phyloP scores from a whole-genome alignment of 352 stramenopile genomes.

The Globisporangium barbulae region DNA sequence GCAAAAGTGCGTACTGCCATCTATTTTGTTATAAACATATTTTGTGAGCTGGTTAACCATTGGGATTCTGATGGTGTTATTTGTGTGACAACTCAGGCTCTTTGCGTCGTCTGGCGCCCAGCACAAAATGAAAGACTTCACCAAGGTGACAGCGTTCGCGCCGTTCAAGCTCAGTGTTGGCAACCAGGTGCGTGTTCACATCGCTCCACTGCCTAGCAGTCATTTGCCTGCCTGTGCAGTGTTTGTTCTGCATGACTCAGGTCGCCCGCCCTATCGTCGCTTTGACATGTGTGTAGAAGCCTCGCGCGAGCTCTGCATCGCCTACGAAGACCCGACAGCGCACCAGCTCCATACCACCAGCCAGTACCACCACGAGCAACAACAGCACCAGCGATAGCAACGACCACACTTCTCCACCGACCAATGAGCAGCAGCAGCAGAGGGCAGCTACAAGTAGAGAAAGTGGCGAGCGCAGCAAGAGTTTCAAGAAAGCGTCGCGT shows the following conservation, averaged over 20 bases:
- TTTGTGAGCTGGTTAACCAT: background rate
- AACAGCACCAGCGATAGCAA: background rate
- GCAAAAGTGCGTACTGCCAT: slow-evolving; percentile 29
- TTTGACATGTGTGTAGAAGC: slow-evolving; percentile 1
- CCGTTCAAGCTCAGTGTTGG: slow-evolving; percentile 64
- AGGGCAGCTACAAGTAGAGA: background rate
- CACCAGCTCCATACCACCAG: background rate
- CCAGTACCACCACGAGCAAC: background rate
- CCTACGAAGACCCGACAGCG: slow-evolving; percentile 5
- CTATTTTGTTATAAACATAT: background rate
- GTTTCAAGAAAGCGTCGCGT: background rate
- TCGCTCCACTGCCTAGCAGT: background rate
- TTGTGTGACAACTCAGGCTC: slow-evolving; percentile 24
- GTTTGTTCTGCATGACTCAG: background rate
- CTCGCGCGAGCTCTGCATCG: slow-evolving; percentile 9
- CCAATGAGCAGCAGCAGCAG: background rate
- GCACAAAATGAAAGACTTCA: slow-evolving; percentile 48
- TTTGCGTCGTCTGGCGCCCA: slow-evolving; percentile 12
- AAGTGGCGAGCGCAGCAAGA: background rate
- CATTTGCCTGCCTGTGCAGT: background rate
- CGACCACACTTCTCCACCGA: background rate
- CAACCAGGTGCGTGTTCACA: slow-evolving; percentile 33
- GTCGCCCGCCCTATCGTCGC: background rate
- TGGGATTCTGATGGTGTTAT: background rate
- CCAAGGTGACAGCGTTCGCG: slow-evolving; percentile 39